Base-by-base conservation (phyloP, 257 asterid genomes). In the Capsicum chinense region DNA sequence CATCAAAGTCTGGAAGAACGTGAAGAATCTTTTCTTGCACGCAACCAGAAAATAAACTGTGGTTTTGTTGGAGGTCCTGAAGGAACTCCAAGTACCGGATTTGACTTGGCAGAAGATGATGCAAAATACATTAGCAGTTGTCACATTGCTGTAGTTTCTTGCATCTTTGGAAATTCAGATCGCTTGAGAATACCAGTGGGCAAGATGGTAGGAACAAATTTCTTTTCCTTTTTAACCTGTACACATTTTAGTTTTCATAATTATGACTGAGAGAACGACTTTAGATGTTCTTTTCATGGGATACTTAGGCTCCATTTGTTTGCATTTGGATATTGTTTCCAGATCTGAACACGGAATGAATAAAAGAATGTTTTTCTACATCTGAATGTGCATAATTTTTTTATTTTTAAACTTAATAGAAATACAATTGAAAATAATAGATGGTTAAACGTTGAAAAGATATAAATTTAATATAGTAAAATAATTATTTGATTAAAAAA, bases 161-260 rank as follows among this genome's bases (percentile, higher is more conserved):
- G 98, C 90, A 95, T 97, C 87, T 97, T 97, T 84, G 99, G 99
- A 79, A 97, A 94, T 88, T 97, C 99, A 68, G 99, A 95, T 89
- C 97, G 94, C 79, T 86, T 97, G 89, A 97, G 99, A 91, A 87
- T 93, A 73, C 99, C 99, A 52, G 89, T 88, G 57, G 94, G 94
- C 80, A 95, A 88, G 88, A 83, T 85, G 87, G 99, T 97, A 94
- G 37, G 81, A 33, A 63, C 84, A 52, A 78, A 54, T 33, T 54
- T 64, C 44, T 26, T 39, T 76, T 37, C 44, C 81, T 52, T 68
- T 33, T 15, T 68, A 15, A 68, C 78, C n/a, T 42, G 19, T 15
- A 68, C 54, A 7, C 78, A 37, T 68, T 68, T 78, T 26, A 78
- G 64, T 78, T 78, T 54, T 78, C 26, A 11, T 52, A 26, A 14